phyloP scores from a whole-genome alignment of 208 protist genomes.

The Porcisia deanei region DNA sequence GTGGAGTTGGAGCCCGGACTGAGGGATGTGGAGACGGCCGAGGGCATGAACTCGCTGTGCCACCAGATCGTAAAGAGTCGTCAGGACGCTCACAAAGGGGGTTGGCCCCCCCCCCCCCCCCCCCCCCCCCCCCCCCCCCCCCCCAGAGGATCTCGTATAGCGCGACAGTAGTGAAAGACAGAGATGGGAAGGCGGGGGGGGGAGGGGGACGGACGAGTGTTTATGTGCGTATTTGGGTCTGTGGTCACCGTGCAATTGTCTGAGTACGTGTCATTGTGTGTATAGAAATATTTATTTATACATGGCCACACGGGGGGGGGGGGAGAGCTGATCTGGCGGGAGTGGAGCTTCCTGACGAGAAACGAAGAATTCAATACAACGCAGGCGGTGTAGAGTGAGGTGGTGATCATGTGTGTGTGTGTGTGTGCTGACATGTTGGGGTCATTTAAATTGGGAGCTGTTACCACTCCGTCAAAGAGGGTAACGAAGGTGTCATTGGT shows the following conservation, averaged over 20 bases:
- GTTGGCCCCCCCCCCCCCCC: neutral
- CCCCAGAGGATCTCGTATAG: constrained; percentile 13
- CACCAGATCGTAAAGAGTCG: constrained; percentile 10
- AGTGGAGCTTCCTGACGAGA: neutral
- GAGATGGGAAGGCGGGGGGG: neutral
- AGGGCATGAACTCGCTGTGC: constrained; percentile 52
- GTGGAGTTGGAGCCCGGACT: constrained; percentile 42
- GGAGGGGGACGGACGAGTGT: neutral
- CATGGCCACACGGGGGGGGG: no score
- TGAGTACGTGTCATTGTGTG: neutral
- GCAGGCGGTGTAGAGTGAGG: neutral
- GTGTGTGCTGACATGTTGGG: neutral
- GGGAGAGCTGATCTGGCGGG: neutral
- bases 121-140: no score
- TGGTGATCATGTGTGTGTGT: neutral
- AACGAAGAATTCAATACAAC: neutral
- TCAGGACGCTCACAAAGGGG: neutral
- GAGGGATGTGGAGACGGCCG: constrained; percentile 53
- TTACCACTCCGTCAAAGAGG: no score
- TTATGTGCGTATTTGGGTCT: neutral
- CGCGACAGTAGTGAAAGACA: neutral
- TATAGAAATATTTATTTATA: no score
- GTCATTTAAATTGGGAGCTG: no score
- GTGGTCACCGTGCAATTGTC: neutral
- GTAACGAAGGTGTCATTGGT: no score